Evolutionary conservation across 2,329 filamentous ascomycete species (phyloP).

Genomic region (Raffaelea arxii): DNA sequence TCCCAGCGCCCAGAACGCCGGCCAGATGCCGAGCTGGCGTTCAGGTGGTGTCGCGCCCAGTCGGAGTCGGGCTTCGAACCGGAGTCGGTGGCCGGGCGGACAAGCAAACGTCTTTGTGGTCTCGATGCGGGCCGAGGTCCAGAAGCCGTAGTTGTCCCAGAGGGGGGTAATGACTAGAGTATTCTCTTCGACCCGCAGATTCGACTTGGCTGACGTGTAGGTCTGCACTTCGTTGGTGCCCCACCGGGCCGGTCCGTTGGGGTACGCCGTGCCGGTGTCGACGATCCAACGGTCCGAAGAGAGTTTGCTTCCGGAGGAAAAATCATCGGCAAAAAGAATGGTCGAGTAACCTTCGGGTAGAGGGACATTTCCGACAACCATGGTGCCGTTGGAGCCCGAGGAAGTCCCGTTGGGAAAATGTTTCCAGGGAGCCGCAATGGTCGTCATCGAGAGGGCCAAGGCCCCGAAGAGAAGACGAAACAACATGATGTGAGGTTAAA

Average conservation of each 20-base stretch:
- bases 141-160: conserved; percentile 18
- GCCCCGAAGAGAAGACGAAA: no score
- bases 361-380: conserved; percentile 3
- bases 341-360: conserved; percentile 20
- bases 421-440: no score
- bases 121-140: conserved; percentile 37
- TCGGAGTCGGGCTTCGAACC: conserved; percentile 28
- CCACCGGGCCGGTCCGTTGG: conserved; percentile 35
- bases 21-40: conserved; percentile 32
- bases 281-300: conserved; percentile 31
- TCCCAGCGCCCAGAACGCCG: conserved; percentile 36
- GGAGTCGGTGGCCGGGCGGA: conserved; percentile 22
- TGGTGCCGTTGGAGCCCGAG: not conserved
- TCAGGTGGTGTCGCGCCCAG: conserved; percentile 18
- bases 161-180: conserved; percentile 26
- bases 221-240: conserved; percentile 38
- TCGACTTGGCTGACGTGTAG: conserved; percentile 30
- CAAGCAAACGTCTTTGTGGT: conserved; percentile 24
- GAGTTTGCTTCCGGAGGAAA: conserved; percentile 22
- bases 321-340: conserved; percentile 16
- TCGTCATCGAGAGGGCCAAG: no score
- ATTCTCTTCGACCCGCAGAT: conserved; percentile 26
- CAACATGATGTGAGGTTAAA: no score
- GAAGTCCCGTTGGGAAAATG: no score
- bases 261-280: conserved; percentile 34